phyloP scores from a whole-genome alignment of 225 moss, liverwort and hornwort genomes.

The Sphagnum tenellum region DNA sequence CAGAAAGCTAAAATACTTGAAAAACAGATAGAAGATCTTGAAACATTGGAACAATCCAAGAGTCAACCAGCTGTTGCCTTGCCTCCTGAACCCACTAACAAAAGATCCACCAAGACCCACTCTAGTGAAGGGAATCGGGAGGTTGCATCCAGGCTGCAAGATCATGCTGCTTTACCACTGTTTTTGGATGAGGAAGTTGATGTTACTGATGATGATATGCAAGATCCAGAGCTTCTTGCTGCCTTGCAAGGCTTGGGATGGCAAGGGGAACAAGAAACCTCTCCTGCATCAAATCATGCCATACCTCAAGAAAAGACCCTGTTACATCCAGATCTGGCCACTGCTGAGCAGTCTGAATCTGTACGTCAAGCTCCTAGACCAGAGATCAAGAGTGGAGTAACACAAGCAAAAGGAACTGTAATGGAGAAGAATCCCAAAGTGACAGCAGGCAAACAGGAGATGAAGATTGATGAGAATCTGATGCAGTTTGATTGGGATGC shows the following conservation, averaged over 20 bases:
- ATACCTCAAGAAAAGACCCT: too few species aligned
- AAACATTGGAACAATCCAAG: conserved; percentile 11
- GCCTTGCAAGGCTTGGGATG: conserved; percentile 64
- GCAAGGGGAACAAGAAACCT: conserved; percentile 34
- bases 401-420: too few species aligned
- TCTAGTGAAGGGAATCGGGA: background rate
- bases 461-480: conserved; percentile 14
- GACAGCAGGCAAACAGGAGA: conserved; percentile 13
- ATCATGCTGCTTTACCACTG: conserved; percentile 17
- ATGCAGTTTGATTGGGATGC: conserved; percentile 44
- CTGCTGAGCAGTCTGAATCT: too few species aligned
- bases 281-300: conserved; percentile 8
- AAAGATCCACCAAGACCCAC: background rate
- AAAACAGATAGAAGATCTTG: conserved; percentile 67
- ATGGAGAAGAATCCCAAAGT: conserved; percentile 4
- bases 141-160: too few species aligned
- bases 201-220: conserved; percentile 86
- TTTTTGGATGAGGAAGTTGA: conserved; percentile 52
- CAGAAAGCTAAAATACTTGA: conserved; percentile 65
- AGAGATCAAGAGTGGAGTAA: too few species aligned
- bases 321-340: too few species aligned
- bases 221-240: conserved; percentile 67
- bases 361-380: too few species aligned
- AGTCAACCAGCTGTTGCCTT: conserved; percentile 9
- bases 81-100: conserved; percentile 3